phyloP scores from a whole-genome alignment of 2,329 filamentous ascomycete species.

The Aspergillus phoenicis region DNA sequence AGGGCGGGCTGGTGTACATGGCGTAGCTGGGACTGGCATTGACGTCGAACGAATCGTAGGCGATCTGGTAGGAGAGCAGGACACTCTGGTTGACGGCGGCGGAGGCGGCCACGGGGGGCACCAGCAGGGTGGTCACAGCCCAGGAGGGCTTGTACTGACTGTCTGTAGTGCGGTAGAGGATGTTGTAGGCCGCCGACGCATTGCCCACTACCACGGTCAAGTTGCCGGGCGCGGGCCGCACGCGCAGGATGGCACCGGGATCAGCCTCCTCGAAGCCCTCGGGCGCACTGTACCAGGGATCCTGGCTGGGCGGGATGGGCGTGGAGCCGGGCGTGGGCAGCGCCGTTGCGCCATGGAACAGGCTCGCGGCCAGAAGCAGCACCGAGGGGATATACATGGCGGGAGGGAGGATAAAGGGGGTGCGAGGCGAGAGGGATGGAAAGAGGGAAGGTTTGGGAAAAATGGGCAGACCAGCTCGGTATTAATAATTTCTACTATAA shows the following conservation, averaged over 20 bases:
- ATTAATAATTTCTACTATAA: background rate
- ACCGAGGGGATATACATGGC: conserved; percentile 6
- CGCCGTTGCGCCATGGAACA: background rate
- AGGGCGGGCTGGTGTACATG: conserved; percentile 31
- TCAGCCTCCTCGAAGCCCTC: conserved; percentile 14
- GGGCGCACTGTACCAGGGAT: conserved; percentile 23
- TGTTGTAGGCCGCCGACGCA: conserved; percentile 17
- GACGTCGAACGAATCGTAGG: conserved; percentile 26
- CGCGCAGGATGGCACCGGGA: conserved; percentile 21
- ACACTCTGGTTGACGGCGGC: conserved; percentile 6
- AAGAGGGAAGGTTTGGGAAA: background rate
- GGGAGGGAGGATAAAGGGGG: background rate
- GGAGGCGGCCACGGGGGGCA: conserved; percentile 31
- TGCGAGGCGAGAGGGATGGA: background rate
- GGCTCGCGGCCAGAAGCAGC: conserved; percentile 7
- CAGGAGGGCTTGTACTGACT: conserved; percentile 18
- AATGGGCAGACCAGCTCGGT: background rate
- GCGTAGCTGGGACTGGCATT: conserved; percentile 29
- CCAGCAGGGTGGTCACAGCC: conserved; percentile 41
- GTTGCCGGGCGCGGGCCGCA: conserved; percentile 20
- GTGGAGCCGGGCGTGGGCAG: conserved; percentile 6
- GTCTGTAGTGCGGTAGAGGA: conserved; percentile 26
- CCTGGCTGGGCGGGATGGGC: conserved; percentile 13
- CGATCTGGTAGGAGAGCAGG: conserved; percentile 47
- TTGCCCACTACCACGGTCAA: conserved; percentile 14